Percentiles rank a stretch among this genome's conserved stretches.
Evolutionary conservation across 768 basidiomycete genomes (phyloP).

Genomic region (Punctularia strigosozonata): DNA sequence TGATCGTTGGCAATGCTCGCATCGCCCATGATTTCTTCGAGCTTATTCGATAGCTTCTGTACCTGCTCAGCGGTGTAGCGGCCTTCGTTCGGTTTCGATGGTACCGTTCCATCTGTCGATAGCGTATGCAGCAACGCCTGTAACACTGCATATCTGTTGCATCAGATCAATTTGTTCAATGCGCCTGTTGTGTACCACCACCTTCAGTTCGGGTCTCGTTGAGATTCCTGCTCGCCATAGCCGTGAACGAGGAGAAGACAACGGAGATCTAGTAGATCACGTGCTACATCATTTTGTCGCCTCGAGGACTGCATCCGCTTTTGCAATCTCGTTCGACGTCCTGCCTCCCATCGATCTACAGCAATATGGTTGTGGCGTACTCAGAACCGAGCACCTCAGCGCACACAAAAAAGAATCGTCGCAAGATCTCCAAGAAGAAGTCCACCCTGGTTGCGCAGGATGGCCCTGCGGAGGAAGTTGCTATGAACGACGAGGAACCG

Average conservation of each 20-base stretch:
- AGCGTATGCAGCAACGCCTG: slow-evolving; percentile 28
- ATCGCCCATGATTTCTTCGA: slow-evolving; percentile 42
- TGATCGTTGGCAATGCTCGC: slow-evolving; percentile 18
- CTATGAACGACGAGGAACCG: background rate
- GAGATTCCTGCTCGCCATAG: slow-evolving; percentile 14
- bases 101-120: slow-evolving; percentile 11
- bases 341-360: no score
- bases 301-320: no score
- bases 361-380: slow-evolving; percentile 37
- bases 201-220: slow-evolving; percentile 23
- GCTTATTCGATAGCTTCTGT: slow-evolving; percentile 43
- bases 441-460: background rate
- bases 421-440: slow-evolving; percentile 31
- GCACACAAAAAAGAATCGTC: slow-evolving; percentile 31
- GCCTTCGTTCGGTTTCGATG: slow-evolving; percentile 1
- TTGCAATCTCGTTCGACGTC: no score
- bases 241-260: slow-evolving; percentile 4
- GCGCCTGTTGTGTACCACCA: no score
- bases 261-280: no score
- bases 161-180: background rate
- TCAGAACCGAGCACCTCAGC: slow-evolving; percentile 12
- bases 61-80: slow-evolving; percentile 37
- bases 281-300: no score
- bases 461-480: background rate
- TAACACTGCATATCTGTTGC: slow-evolving; percentile 18